Conservation (phyloP, 805 yeast genomes). For the Saccharomycopsis oosterbeekiorum region DNA sequence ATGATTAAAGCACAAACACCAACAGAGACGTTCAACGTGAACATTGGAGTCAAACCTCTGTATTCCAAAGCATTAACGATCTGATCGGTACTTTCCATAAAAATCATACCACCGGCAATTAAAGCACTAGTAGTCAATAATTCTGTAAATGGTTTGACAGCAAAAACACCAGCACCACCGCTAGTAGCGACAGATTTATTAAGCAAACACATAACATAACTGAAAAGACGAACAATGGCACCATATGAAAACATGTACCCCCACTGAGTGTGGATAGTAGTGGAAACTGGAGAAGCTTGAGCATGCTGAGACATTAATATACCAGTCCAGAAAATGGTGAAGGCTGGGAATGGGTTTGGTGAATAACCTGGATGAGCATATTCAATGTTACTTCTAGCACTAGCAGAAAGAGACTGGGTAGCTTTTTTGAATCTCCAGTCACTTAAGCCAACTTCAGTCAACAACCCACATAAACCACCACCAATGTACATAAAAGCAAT, state of each 20-base stretch:
- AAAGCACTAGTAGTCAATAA: slow-evolving; percentile 68
- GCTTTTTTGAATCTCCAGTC: slow-evolving; percentile 48
- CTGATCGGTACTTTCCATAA: slow-evolving; percentile 88
- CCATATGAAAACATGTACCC: slow-evolving; percentile 78
- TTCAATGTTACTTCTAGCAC: slow-evolving; percentile 20
- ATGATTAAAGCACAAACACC: slow-evolving; percentile 70
- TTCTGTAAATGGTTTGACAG: slow-evolving; percentile 78
- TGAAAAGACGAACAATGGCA: slow-evolving; percentile 61
- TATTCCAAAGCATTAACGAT: slow-evolving; percentile 72
- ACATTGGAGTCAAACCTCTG: slow-evolving; percentile 80
- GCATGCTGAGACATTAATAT: slow-evolving; percentile 89
- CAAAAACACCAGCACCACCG: slow-evolving; percentile 12
- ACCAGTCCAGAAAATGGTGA: slow-evolving; percentile 95
- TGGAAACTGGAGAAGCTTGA: slow-evolving; percentile 71
- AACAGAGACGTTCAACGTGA: slow-evolving; percentile 77
- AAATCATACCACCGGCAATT: slow-evolving; percentile 80
- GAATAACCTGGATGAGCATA: slow-evolving; percentile 55
- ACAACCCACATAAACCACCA: slow-evolving; percentile 82
- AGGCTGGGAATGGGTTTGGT: slow-evolving; percentile 89
- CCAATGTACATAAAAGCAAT: slow-evolving; percentile 91
- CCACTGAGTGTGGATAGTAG: slow-evolving; percentile 85
- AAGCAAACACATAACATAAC: slow-evolving; percentile 48
- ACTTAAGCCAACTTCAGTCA: slow-evolving; percentile 59
- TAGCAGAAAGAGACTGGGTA: slow-evolving; percentile 20
- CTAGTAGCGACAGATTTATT: slow-evolving; percentile 20